These are phyloP conservation scores for Globisporangium takayamanum DNA, from an alignment of 352 stramenopile genomes.

Conservation along the genomic window DNA sequence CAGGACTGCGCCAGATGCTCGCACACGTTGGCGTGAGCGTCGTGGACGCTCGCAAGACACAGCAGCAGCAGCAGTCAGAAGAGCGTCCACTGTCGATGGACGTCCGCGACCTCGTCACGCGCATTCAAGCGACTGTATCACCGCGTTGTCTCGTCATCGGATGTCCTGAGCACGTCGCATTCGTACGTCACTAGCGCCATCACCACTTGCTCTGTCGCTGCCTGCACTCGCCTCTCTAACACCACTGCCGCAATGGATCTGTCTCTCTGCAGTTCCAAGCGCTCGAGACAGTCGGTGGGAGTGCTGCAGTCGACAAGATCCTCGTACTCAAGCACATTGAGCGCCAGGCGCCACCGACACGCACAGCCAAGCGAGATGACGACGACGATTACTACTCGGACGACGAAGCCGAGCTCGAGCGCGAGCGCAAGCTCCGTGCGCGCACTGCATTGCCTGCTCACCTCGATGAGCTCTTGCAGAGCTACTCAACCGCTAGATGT, in stretches of 20 bases:
- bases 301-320: slow-evolving; percentile 22
- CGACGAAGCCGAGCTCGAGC: slow-evolving; percentile 30
- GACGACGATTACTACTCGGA: slow-evolving; percentile 38
- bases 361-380: slow-evolving; percentile 4
- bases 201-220: not conserved
- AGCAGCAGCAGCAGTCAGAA: not conserved
- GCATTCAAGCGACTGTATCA: slow-evolving; percentile 17
- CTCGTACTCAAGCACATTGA: slow-evolving; percentile 35
- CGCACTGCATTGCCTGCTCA: slow-evolving; percentile 21
- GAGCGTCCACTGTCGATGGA: not conserved
- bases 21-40: slow-evolving; percentile 18
- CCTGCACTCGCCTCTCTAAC: not conserved
- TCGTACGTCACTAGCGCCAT: slow-evolving; percentile 14
- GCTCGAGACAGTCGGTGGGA: slow-evolving; percentile 24
- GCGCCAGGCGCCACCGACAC: slow-evolving; percentile 12
- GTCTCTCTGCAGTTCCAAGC: slow-evolving; percentile 19
- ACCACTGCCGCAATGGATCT: too few species aligned
- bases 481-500: slow-evolving; percentile 5
- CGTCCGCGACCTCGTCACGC: slow-evolving; percentile 1
- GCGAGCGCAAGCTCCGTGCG: slow-evolving; percentile 17
- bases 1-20: slow-evolving; percentile 16
- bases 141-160: slow-evolving; percentile 33
- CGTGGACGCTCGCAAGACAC: slow-evolving; percentile 14
- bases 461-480: slow-evolving; percentile 27
- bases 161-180: slow-evolving; percentile 15